Percentiles rank a stretch among this genome's conserved stretches.
These are phyloP conservation scores for Fermentozyma sake DNA, from an alignment of 1,139 yeast genomes.

Conservation along the genomic window DNA sequence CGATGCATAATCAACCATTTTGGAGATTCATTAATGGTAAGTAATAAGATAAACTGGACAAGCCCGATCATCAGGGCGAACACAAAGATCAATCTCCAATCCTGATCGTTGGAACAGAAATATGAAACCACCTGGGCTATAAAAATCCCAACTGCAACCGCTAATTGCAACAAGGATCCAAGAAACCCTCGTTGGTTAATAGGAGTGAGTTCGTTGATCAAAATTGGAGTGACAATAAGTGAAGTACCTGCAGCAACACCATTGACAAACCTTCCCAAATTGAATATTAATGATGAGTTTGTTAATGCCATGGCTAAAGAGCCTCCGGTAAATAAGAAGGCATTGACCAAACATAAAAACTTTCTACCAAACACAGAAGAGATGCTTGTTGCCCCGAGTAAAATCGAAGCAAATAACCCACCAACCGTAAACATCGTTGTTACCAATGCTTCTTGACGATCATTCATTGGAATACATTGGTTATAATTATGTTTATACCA, in stretches of 20 bases:
- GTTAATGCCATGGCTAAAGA: slow-evolving; percentile 25
- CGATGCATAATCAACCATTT: slow-evolving; percentile 34
- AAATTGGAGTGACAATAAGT: slow-evolving; percentile 34
- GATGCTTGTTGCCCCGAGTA: slow-evolving; percentile 27
- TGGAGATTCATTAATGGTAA: slow-evolving; percentile 35
- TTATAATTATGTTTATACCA: slow-evolving; percentile 22
- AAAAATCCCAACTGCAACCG: slow-evolving; percentile 33
- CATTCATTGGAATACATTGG: slow-evolving; percentile 28
- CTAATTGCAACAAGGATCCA: slow-evolving; percentile 34
- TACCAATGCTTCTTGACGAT: slow-evolving; percentile 20
- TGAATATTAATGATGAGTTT: slow-evolving; percentile 14
- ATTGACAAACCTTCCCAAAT: slow-evolving; percentile 27
- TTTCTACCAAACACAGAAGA: slow-evolving; percentile 25
- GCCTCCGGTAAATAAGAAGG: slow-evolving; percentile 23
- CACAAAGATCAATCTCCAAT: slow-evolving; percentile 32
- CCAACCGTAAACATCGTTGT: slow-evolving; percentile 38
- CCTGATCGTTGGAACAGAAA: slow-evolving; percentile 28
- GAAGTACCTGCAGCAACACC: slow-evolving; percentile 40
- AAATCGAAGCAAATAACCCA: slow-evolving; percentile 28
- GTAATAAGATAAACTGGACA: slow-evolving; percentile 26
- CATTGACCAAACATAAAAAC: slow-evolving; percentile 19
- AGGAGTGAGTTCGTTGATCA: slow-evolving; percentile 36
- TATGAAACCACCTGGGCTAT: slow-evolving; percentile 30
- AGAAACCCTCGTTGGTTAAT: slow-evolving; percentile 35
- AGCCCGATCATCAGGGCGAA: slow-evolving; percentile 23